Conservation (phyloP, 2,329 filamentous ascomycete species). For the Sphaerostilbella broomeana region DNA sequence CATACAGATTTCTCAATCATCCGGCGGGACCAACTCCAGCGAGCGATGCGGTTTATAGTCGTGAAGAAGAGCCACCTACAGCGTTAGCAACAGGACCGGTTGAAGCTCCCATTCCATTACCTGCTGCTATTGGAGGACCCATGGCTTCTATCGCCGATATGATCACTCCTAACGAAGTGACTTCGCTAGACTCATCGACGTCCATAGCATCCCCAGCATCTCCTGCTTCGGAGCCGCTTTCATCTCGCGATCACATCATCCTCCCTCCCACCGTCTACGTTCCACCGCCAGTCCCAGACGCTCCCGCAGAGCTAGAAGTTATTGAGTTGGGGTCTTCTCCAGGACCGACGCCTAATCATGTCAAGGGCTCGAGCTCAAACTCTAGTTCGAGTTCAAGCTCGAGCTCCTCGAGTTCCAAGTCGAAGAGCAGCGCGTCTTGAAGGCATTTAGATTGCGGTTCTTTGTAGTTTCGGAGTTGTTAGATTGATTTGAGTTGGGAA, state of each 20-base stretch:
- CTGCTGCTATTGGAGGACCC: neutral
- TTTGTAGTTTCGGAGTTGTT: too few species aligned
- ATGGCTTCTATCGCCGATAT: neutral
- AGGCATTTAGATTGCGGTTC: too few species aligned
- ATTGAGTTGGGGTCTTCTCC: neutral
- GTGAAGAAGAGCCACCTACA: neutral
- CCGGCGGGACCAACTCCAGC: too few species aligned
- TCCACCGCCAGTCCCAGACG: neutral
- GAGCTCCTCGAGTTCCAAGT: neutral
- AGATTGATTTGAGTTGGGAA: too few species aligned
- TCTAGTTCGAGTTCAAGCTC: slow-evolving; percentile 6
- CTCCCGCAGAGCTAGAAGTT: neutral
- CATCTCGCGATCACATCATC: slow-evolving; percentile 6
- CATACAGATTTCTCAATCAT: too few species aligned
- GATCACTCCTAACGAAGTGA: slow-evolving; percentile 3
- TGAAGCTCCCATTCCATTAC: neutral
- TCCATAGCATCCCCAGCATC: neutral
- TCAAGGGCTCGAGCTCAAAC: slow-evolving; percentile 5
- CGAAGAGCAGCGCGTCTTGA: too few species aligned
- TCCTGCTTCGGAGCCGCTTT: neutral
- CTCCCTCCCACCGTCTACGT: slow-evolving; percentile 10
- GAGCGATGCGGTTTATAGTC: too few species aligned
- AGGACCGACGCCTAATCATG: neutral
- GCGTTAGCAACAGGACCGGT: neutral
- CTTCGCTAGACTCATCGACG: neutral